These are phyloP conservation scores for Xylariaceae sp. DNA, from an alignment of 2,329 filamentous ascomycete species.

Conservation along the genomic window DNA sequence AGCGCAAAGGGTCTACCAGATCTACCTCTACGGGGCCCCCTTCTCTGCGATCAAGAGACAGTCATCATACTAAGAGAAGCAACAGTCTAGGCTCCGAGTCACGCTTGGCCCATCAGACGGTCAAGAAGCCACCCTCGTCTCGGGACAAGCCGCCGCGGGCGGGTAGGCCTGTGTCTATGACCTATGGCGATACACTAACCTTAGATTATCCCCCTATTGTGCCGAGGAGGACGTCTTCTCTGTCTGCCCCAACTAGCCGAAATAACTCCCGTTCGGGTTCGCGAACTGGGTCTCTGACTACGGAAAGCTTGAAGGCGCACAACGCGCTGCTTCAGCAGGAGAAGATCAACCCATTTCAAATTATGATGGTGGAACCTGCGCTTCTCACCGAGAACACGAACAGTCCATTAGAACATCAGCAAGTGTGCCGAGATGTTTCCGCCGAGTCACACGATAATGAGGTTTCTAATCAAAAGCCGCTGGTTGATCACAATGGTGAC, in stretches of 20 bases:
- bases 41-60: constrained; percentile 58
- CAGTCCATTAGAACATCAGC: constrained; percentile 26
- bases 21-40: constrained; percentile 41
- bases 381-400: constrained; percentile 28
- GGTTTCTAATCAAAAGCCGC: constrained; percentile 32
- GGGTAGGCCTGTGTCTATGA: constrained; percentile 42
- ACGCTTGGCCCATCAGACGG: constrained; percentile 38
- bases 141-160: constrained; percentile 41
- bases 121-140: constrained; percentile 39
- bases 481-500: constrained; percentile 49
- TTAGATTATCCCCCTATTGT: constrained; percentile 57
- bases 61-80: constrained; percentile 49
- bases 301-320: constrained; percentile 54
- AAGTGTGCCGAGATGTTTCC: constrained; percentile 30
- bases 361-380: constrained; percentile 29
- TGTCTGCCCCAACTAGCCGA: constrained; percentile 58
- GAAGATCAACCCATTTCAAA: constrained; percentile 26
- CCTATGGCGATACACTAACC: constrained; percentile 50
- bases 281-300: constrained; percentile 46
- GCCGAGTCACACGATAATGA: constrained; percentile 35
- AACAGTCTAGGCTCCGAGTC: constrained; percentile 48
- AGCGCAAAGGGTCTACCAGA: constrained; percentile 50
- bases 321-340: constrained; percentile 38
- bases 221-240: constrained; percentile 53
- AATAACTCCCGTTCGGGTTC: constrained; percentile 37